Evolutionary conservation across 148 eudicot genomes (phyloP), one percentile per base, ranked within the genome.

Genomic region (Camellia sinensis): DNA sequence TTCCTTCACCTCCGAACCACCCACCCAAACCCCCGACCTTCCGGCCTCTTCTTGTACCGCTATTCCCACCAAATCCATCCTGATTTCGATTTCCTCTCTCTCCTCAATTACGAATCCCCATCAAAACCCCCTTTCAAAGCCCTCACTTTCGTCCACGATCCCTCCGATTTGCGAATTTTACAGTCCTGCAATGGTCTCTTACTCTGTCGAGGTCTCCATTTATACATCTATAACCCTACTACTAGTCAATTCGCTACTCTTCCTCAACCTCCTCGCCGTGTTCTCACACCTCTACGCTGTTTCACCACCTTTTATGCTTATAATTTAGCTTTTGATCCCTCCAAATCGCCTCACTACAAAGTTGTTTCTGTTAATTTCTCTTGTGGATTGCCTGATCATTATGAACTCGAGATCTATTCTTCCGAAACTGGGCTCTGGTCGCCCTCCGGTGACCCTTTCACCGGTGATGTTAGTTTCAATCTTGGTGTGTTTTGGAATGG

Each of bases 401-500:
- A 76, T 37, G 71, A 13, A 14, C 60, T 77, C 48, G 70, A 72
- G 68, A 11, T 62, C 11, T 77, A 68, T 62, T 62, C 80, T 12
- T 77, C 76, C 0, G 77, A 77, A 45, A 62, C 84, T 0, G n/a
- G 59, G 4, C 37, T 59, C 9, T 82, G 80, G 84, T 61, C 21
- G 53, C 19, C 44, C 3, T 76, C 57, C 6, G 53, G 60, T 18
- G 52, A 37, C 11, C n/a, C 62, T 5, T 46, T 72, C 4, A 5
- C 0, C 0, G 7, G 21, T 9, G 43, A 69, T 6, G 7, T 44
- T 8, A 18, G 6, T n/a, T 68, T 9, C 6, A 29, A 44, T 11
- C 19, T 13, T 4, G 76, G 63, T 52, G 84, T 73, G 3, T 64
- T 71, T 6, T 73, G 84, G 78, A 82, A 82, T 41, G 73, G 81